Evolutionary conservation across 2,329 filamentous ascomycete species (phyloP), one percentile per base, ranked within the genome.

Genomic region (Aspergillus japonicus): DNA sequence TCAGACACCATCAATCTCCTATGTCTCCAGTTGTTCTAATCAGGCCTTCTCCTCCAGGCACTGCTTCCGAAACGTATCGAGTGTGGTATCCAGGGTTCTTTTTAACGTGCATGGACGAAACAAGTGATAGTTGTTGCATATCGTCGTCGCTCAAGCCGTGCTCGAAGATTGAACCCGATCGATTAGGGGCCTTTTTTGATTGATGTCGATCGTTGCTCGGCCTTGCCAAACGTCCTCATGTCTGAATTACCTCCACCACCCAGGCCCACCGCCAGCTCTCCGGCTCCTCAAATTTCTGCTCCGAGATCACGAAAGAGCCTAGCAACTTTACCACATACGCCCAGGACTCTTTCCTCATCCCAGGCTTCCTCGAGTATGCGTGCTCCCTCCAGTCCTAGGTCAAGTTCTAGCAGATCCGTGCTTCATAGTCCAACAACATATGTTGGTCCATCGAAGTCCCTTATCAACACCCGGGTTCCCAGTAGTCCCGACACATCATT

Each of bases 261-360:
- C 64, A 84, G 79, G 66, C 79, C 82, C 54, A 74, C 80, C 26
- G 75, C 87, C 68, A 89, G 87, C 60, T 89, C 91, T 52, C 89
- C 91, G 16, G 87, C 85, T 31, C 91, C 92, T 48, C 87, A 90
- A 48, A 79, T 96, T 51, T 91, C 92, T 29, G 81, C 90, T 19
- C 77, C 82, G 50, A 95, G 92, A 76, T 87, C 88, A 44, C 85
- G 90, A 63, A 91, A 89, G 73, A 88, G 85, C 57, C 75, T 87
- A 80, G 58, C 83, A 77, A 57, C 79, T 70, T 60, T 77, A 81
- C 52, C 77, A 77, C 64, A 80, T 71, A 35, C 74, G 73, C 73
- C 75, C 19, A 82, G 76, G 62, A 68, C 69, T 71, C 78, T 62
- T 68, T 78, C 63, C 73, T 81, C 62, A 72, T 78, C 70, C 33